Conservation (phyloP, 106 monocot species). For the Platanthera guangdongensis region DNA sequence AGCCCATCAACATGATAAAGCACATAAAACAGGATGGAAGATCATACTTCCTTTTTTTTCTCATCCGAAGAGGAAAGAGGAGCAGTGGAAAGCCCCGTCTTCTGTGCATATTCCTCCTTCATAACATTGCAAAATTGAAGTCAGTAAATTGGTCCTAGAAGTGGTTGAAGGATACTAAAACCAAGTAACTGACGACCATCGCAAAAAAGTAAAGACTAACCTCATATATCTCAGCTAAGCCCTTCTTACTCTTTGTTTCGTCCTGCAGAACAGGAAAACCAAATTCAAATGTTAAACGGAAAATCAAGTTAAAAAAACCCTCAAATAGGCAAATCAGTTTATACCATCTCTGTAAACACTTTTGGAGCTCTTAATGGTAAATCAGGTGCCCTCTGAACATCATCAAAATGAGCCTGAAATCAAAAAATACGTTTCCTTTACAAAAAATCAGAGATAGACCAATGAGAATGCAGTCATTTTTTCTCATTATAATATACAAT, state of each 20-base stretch:
- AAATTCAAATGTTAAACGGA: neutral
- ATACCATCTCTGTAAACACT: slow-evolving; percentile 71
- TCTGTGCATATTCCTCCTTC: slow-evolving; percentile 93
- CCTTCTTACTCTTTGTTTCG: slow-evolving; percentile 91
- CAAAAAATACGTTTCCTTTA: neutral
- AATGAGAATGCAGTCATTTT: neutral
- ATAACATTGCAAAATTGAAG: slow-evolving; percentile 6
- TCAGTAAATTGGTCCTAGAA: neutral
- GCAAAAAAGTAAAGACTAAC: slow-evolving; percentile 16
- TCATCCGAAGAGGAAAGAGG: slow-evolving; percentile 63
- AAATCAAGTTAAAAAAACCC: neutral
- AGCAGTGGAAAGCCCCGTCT: slow-evolving; percentile 51
- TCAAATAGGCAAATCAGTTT: neutral
- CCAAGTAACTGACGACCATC: neutral
- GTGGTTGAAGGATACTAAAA: neutral
- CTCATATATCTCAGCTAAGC: slow-evolving; percentile 95
- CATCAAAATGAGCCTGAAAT: slow-evolving; percentile 69
- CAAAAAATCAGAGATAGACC: neutral
- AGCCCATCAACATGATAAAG: neutral
- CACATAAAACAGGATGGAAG: neutral
- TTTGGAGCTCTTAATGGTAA: slow-evolving; percentile 66
- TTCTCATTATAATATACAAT: neutral
- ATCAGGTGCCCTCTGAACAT: slow-evolving; percentile 61
- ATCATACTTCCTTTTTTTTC: slow-evolving; percentile 67
- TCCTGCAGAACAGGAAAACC: slow-evolving; percentile 37